Conservation (phyloP, 108 stramenopile species). For the Poteriospumella lacustris region DNA sequence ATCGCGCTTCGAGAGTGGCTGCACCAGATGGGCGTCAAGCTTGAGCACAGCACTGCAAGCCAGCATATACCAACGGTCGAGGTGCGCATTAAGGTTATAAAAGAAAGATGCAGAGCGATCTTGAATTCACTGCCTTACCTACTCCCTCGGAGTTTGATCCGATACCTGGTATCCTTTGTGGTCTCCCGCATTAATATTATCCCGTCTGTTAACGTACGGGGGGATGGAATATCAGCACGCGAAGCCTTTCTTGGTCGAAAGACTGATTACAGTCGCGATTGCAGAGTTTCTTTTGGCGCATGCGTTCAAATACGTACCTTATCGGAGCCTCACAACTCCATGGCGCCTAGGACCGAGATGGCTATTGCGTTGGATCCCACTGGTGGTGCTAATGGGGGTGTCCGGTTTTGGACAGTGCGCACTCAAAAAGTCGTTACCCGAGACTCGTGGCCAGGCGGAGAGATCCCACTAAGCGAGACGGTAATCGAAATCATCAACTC, state of each 20-base stretch:
- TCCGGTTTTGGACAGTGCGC: neutral
- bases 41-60: neutral
- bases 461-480: neutral
- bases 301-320: neutral
- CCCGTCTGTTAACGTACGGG: neutral
- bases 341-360: neutral
- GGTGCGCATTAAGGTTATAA: neutral
- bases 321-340: neutral
- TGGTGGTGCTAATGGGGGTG: neutral
- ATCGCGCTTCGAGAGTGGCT: neutral
- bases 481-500: neutral
- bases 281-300: neutral
- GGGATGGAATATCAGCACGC: neutral
- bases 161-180: neutral
- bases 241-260: neutral
- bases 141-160: neutral
- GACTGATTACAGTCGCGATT: neutral
- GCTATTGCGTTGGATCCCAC: neutral
- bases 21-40: neutral
- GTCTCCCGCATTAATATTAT: neutral
- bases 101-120: neutral
- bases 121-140: neutral
- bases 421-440: neutral
- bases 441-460: neutral
- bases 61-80: neutral